These are phyloP conservation scores for Sugiyamaella floridensis DNA, from an alignment of 805 yeast species.

Conservation along the genomic window DNA sequence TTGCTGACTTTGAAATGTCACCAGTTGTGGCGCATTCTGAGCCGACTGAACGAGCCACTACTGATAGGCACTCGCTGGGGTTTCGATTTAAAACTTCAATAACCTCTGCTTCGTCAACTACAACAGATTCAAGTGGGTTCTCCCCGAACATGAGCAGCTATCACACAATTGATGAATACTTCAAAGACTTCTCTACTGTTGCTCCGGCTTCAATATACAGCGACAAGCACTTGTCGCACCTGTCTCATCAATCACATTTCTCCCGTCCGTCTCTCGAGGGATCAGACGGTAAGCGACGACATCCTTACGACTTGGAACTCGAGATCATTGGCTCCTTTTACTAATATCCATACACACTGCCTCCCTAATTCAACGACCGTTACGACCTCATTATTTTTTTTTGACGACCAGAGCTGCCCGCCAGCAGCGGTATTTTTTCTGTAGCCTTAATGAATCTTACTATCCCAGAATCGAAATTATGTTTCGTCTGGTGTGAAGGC, in stretches of 20 bases:
- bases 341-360: neutral
- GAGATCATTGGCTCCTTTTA: slow-evolving; percentile 7
- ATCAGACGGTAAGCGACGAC: neutral
- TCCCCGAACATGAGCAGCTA: neutral
- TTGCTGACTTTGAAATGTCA: neutral
- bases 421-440: neutral
- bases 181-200: neutral
- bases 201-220: neutral
- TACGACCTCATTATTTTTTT: neutral
- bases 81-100: neutral
- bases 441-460: neutral
- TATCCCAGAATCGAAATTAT: too few species aligned
- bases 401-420: neutral
- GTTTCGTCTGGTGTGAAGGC: too few species aligned
- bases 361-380: neutral
- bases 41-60: neutral
- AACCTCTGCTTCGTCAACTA: neutral
- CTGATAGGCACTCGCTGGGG: neutral
- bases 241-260: too few species aligned
- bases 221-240: neutral
- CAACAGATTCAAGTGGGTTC: neutral
- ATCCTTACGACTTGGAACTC: slow-evolving; percentile 11
- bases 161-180: neutral
- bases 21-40: neutral
- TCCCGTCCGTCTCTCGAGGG: too few species aligned